A percentile compares a stretch with the other conserved stretches of the same genome.
Evolutionary conservation across 768 basidiomycete genomes (phyloP).

Genomic region (Pulveroboletus sp.): DNA sequence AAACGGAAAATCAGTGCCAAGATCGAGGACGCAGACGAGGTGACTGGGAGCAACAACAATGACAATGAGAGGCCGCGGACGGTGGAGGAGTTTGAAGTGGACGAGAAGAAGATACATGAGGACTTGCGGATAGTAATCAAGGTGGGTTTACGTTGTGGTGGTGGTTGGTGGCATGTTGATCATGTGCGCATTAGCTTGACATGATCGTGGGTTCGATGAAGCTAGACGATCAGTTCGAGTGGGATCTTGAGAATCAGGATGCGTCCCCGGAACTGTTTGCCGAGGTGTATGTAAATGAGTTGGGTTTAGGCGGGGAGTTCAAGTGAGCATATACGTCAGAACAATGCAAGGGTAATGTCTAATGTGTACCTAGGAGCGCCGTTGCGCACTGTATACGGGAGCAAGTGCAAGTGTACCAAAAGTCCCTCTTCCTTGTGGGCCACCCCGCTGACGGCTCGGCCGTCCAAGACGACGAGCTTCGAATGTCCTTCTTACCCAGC

Average conservation of each 20-base stretch:
- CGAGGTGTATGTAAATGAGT: conserved; percentile 75
- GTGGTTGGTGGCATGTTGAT: conserved; percentile 4
- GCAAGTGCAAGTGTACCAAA: conserved; percentile 88
- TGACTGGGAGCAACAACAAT: conserved; percentile 18
- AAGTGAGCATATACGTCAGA: conserved; percentile 45
- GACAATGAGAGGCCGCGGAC: conserved; percentile 45
- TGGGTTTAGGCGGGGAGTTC: conserved; percentile 91
- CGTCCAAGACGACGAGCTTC: conserved; percentile 87
- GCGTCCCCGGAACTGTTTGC: conserved; percentile 93
- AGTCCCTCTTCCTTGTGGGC: conserved; percentile 86
- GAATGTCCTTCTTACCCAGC: conserved; percentile 83
- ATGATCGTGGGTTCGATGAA: conserved; percentile 92
- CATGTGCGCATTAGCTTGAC: conserved; percentile 61
- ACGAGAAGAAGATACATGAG: conserved; percentile 64
- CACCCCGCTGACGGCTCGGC: conserved; percentile 76
- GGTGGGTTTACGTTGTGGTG: conserved; percentile 42
- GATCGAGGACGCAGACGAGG: conserved; percentile 19
- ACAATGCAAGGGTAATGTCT: conserved; percentile 1
- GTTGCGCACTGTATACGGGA: conserved; percentile 95
- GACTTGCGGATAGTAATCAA: conserved; percentile 92
- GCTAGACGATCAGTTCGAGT: conserved; percentile 95
- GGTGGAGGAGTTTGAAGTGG: conserved; percentile 59
- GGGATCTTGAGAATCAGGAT: conserved; percentile 81
- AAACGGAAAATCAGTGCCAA: conserved; percentile 39
- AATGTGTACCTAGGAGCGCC: conserved; percentile 62